These are phyloP conservation scores for Leishmania amazonensis DNA, from an alignment of 208 protist genomes.

Conservation along the genomic window DNA sequence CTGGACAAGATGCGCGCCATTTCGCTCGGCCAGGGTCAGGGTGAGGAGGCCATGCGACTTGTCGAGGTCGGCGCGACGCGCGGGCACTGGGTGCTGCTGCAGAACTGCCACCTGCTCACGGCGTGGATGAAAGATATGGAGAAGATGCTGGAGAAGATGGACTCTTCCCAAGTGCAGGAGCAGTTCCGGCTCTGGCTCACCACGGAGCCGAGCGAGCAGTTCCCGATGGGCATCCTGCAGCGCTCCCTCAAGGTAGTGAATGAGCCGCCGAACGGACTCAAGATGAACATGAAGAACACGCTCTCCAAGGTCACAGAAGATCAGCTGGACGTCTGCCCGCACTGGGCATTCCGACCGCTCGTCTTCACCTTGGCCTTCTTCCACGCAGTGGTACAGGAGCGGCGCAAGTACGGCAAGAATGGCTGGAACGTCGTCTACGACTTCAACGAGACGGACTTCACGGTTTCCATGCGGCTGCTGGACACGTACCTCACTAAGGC, in stretches of 20 bases:
- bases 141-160: slow-evolving; percentile 97
- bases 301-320: slow-evolving; percentile 97
- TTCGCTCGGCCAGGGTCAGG: slow-evolving; percentile 98
- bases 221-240: slow-evolving; percentile 98
- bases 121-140: slow-evolving; percentile 98
- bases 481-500: slow-evolving; percentile 98
- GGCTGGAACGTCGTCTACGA: slow-evolving; percentile 99
- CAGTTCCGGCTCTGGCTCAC: slow-evolving; percentile 99
- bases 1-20: slow-evolving; percentile 95
- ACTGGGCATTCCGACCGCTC: slow-evolving; percentile 96
- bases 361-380: slow-evolving; percentile 99
- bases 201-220: slow-evolving; percentile 97
- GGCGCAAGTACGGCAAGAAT: slow-evolving; percentile 97
- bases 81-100: slow-evolving; percentile 99
- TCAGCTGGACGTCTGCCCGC: slow-evolving; percentile 92
- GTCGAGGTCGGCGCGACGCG: slow-evolving; percentile 94
- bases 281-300: slow-evolving; percentile 98
- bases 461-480: slow-evolving; percentile 96
- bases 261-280: slow-evolving; percentile 98
- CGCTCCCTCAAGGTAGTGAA: slow-evolving; percentile 98
- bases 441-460: slow-evolving; percentile 99
- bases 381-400: slow-evolving; percentile 99
- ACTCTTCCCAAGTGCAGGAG: slow-evolving; percentile 93
- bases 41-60: slow-evolving; percentile 95
- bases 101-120: slow-evolving; percentile 99